Conservation (phyloP, 139 green algal genomes). For the Raphidocelis subcapitata region DNA sequence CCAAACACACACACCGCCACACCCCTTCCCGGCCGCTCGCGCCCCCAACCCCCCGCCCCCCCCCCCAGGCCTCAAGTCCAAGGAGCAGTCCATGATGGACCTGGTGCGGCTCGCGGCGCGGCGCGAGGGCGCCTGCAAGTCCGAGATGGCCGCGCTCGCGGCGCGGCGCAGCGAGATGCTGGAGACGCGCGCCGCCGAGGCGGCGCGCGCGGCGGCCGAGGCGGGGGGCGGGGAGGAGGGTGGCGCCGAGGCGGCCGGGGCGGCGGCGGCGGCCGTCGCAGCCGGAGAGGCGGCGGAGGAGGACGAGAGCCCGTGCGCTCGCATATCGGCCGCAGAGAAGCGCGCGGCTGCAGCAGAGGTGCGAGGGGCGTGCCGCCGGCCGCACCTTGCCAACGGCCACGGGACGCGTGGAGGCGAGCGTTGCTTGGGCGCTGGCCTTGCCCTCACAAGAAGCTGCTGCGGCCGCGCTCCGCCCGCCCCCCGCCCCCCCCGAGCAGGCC, state of each 20-base stretch:
- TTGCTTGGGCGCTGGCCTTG: no score
- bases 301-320: conserved; percentile 24
- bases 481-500: conserved; percentile 16
- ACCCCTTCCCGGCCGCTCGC: neutral
- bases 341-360: conserved; percentile 43
- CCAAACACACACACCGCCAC: neutral
- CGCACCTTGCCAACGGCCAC: no score
- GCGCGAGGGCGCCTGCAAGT: conserved; percentile 64
- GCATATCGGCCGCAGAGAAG: conserved; percentile 45
- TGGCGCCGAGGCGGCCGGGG: conserved; percentile 11
- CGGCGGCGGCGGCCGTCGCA: conserved; percentile 9
- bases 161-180: conserved; percentile 45
- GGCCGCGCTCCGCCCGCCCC: no score
- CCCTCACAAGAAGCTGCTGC: no score
- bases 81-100: conserved; percentile 79
- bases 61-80: conserved; percentile 60
- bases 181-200: conserved; percentile 45
- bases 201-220: conserved; percentile 20
- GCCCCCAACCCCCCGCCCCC: neutral
- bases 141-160: conserved; percentile 58
- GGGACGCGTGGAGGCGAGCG: no score
- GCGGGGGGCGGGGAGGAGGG: neutral
- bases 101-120: conserved; percentile 77
- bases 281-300: conserved; percentile 15
- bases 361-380: no score